Evolutionary conservation across 2,329 filamentous ascomycete species (phyloP).

Genomic region (Phyllachora maydis): DNA sequence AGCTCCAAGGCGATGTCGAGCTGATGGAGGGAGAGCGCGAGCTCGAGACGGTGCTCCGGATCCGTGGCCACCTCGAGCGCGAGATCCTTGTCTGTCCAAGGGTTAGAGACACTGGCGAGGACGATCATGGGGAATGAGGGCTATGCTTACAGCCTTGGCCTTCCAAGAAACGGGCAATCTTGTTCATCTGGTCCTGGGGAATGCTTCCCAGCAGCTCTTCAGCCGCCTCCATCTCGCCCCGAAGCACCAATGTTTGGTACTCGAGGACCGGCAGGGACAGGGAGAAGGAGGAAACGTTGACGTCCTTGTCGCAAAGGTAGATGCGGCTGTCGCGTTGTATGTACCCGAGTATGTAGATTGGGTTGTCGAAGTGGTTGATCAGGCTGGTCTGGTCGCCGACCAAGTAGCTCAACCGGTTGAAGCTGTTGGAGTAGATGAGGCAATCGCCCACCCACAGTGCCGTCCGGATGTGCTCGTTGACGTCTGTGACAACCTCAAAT

Average conservation of each 20-base stretch:
- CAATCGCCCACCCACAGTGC: slow-evolving; percentile 98
- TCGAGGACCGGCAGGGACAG: slow-evolving; percentile 86
- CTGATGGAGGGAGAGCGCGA: slow-evolving; percentile 65
- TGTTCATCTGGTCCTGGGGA: slow-evolving; percentile 86
- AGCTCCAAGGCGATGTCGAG: slow-evolving; percentile 72
- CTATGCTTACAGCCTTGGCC: slow-evolving; percentile 95
- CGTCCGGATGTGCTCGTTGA: slow-evolving; percentile 81
- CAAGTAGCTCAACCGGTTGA: slow-evolving; percentile 91
- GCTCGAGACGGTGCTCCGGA: slow-evolving; percentile 87
- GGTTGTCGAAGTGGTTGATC: slow-evolving; percentile 87
- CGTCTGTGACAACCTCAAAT: slow-evolving; percentile 90
- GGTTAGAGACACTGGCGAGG: too few relatives aligned
- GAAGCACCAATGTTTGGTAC: slow-evolving; percentile 89
- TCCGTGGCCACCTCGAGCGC: slow-evolving; percentile 90
- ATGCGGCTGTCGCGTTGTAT: slow-evolving; percentile 88
- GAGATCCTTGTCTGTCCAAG: too few relatives aligned
- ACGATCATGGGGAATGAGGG: too few relatives aligned
- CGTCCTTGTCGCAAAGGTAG: slow-evolving; percentile 91
- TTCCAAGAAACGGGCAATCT: slow-evolving; percentile 92
- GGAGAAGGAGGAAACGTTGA: slow-evolving; percentile 73
- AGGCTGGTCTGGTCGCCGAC: slow-evolving; percentile 97
- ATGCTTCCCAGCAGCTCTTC: slow-evolving; percentile 69
- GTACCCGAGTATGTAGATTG: slow-evolving; percentile 90
- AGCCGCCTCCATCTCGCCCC: slow-evolving; percentile 82
- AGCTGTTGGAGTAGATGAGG: slow-evolving; percentile 96